These are phyloP conservation scores for Cucumis cinereus DNA, from an alignment of 306 rosid genomes.

Conservation along the genomic window DNA sequence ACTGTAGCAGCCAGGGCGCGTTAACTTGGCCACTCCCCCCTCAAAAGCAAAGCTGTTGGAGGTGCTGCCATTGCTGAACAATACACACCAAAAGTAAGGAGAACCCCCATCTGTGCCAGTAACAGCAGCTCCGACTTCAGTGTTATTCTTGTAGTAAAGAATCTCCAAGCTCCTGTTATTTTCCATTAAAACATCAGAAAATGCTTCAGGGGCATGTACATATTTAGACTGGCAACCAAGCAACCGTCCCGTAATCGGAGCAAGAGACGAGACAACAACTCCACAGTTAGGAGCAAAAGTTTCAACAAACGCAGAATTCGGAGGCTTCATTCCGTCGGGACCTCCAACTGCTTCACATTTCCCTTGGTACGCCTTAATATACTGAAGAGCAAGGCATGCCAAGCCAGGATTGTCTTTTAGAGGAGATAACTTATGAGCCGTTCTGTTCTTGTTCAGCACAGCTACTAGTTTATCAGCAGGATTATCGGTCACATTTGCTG, in stretches of 20 bases:
- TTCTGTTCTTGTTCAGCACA: constrained; percentile 29
- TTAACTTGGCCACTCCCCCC: constrained; percentile 48
- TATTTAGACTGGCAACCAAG: constrained; percentile 82
- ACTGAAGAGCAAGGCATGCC: constrained; percentile 83
- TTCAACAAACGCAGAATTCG: constrained; percentile 57
- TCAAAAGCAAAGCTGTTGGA: constrained; percentile 54
- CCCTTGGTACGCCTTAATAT: constrained; percentile 73
- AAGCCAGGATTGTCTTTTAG: constrained; percentile 56
- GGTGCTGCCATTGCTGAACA: constrained; percentile 65
- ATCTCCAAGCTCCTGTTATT: constrained; percentile 63
- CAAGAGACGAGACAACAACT: constrained; percentile 40
- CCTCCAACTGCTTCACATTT: constrained; percentile 79
- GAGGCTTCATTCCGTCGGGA: constrained; percentile 67
- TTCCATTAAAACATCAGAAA: constrained; percentile 54
- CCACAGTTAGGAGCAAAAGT: constrained; percentile 79
- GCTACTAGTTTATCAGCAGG: constrained; percentile 39
- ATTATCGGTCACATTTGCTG: constrained; percentile 35
- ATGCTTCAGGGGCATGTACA: constrained; percentile 50
- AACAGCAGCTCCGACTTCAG: constrained; percentile 84
- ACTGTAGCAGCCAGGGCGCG: constrained; percentile 88
- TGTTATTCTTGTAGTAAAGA: constrained; percentile 57
- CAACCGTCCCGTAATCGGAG: constrained; percentile 70
- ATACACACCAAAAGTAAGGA: constrained; percentile 89
- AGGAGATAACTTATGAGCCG: constrained; percentile 23
- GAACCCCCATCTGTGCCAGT: constrained; percentile 74